phyloP scores from a whole-genome alignment of 2,329 filamentous ascomycete genomes.

The Phialemoniopsis sp. region DNA sequence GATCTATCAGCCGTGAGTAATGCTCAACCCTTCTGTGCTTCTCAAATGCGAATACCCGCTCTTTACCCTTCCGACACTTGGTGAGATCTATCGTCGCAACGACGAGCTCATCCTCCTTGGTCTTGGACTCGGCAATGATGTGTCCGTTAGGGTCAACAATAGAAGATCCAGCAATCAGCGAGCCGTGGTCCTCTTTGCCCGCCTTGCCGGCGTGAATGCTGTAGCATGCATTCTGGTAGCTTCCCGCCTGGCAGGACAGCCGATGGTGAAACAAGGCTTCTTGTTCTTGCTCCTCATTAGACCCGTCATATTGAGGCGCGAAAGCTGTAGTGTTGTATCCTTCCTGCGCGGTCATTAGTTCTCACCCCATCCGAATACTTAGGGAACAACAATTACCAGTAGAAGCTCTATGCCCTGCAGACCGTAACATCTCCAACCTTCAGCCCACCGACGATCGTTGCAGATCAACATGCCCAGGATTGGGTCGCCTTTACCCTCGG shows the following conservation, averaged over 20 bases:
- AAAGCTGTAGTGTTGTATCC: constrained; percentile 46
- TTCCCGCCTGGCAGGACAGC: constrained; percentile 43
- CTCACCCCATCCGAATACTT: too few relatives aligned
- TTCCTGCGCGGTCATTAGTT: constrained; percentile 10
- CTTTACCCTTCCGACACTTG: constrained; percentile 40
- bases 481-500: constrained; percentile 35
- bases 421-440: constrained; percentile 44
- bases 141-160: constrained; percentile 44
- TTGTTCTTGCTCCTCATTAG: constrained; percentile 33
- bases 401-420: constrained; percentile 42
- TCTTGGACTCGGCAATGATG: constrained; percentile 43
- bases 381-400: not conserved
- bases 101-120: constrained; percentile 43
- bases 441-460: constrained; percentile 49
- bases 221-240: constrained; percentile 48
- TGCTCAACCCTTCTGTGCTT: constrained; percentile 38
- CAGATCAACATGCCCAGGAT: constrained; percentile 51
- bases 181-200: constrained; percentile 35
- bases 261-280: constrained; percentile 45
- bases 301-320: constrained; percentile 32
- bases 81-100: constrained; percentile 45
- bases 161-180: constrained; percentile 41
- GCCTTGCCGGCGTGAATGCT: constrained; percentile 41
- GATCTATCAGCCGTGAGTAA: constrained; percentile 31
- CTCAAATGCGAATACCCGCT: constrained; percentile 40